Evolutionary conservation across 805 yeast genomes (phyloP), one percentile per base, ranked within the genome.

Genomic region (Teunomyces gatunensis): DNA sequence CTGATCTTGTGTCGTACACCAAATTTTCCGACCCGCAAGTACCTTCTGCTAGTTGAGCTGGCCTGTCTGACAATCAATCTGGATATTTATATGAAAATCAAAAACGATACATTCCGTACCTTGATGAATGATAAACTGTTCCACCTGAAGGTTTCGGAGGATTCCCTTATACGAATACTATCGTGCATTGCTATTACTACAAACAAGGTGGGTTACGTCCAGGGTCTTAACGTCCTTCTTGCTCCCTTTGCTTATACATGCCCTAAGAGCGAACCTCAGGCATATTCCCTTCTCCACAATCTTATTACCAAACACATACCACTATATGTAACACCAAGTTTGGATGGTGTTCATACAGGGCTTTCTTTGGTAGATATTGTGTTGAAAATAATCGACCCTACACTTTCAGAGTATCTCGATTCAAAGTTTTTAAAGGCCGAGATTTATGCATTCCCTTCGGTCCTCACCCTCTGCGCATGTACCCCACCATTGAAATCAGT

Each of bases 81-180:
- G 1, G 74, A 75, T 0, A 71, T 82, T 6, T 81, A 83, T 48
- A 69, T 77, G 32, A 90, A 90, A 65, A 89, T 90, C 49, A 78
- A 83, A 49, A 87, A 90, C 62, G 97, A 90, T 59, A 86, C 96
- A 0, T 89, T 89, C 56, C 69, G 97, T 48, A 90, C 97, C 0
- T 74, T 90, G 54, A 85, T 87, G 64, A 84, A 88, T 32, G 96
- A 90, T 59, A 68, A 72, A 21, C 61, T 64, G 12, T 90, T 89
- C 67, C 82, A 80, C 48, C 66, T 68, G 42, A 77, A 76, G 46
- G 96, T 89, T 1, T 64, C 80, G n/a, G 96, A 89, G 57, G 81
- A 78, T 2, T 68, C 87, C 0, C 65, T 90, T 37, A 75, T 85
- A 7, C 67, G 97, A 39, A 69, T 89, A 2, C 72, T 90, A 21